Conservation (phyloP, 495 filamentous ascomycete species). For the Immersiella caudata region DNA sequence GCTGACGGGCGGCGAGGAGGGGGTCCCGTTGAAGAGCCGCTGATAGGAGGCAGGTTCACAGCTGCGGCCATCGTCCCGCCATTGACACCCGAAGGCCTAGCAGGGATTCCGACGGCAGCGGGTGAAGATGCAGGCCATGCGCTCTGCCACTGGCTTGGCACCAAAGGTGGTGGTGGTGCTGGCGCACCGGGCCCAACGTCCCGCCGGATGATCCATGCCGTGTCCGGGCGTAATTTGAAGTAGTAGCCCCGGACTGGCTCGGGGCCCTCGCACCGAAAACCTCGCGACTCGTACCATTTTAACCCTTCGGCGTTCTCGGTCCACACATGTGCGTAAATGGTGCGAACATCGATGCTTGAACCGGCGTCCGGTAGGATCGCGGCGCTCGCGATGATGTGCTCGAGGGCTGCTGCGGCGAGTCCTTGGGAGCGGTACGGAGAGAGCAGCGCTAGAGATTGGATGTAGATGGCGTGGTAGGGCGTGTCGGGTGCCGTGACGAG, state of each 20-base stretch:
- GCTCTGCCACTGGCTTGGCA: neutral
- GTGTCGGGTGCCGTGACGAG: slow-evolving; percentile 22
- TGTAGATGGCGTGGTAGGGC: slow-evolving; percentile 66
- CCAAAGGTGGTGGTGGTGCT: neutral
- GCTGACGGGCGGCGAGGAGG: slow-evolving; percentile 24
- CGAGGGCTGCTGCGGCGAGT: slow-evolving; percentile 73
- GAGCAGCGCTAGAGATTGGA: slow-evolving; percentile 81
- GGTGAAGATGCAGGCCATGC: neutral
- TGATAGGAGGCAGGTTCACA: slow-evolving; percentile 33
- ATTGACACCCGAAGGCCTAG: neutral
- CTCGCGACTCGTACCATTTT: slow-evolving; percentile 82
- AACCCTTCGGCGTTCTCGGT: slow-evolving; percentile 84
- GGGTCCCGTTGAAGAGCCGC: neutral
- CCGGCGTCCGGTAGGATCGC: slow-evolving; percentile 36
- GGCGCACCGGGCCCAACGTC: slow-evolving; percentile 31
- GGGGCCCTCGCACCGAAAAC: slow-evolving; percentile 62
- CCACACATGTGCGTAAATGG: slow-evolving; percentile 88
- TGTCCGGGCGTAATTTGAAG: slow-evolving; percentile 75
- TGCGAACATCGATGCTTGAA: slow-evolving; percentile 53
- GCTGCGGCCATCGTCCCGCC: slow-evolving; percentile 31
- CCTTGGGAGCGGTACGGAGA: slow-evolving; percentile 81
- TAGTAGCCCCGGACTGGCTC: slow-evolving; percentile 75
- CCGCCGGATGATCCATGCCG: slow-evolving; percentile 72
- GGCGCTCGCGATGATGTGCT: slow-evolving; percentile 54
- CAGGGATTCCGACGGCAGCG: neutral